These are phyloP conservation scores for Elongisporangium undulatum DNA, from an alignment of 352 stramenopile species.

Conservation along the genomic window DNA sequence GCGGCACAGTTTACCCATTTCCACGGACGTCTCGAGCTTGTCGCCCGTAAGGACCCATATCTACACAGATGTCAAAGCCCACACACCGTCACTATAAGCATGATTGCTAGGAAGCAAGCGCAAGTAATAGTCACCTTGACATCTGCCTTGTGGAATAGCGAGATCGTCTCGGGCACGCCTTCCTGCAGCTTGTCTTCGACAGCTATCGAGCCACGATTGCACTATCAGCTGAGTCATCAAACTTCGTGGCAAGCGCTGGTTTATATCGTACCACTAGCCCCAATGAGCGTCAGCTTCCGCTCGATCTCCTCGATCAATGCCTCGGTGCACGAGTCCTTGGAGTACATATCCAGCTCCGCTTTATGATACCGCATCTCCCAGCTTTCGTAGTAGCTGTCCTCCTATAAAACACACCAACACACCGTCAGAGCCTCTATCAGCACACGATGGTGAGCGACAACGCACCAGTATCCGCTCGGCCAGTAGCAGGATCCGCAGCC, in stretches of 20 bases:
- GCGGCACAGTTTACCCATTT: conserved; percentile 94
- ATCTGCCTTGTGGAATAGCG: conserved; percentile 83
- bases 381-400: conserved; percentile 56
- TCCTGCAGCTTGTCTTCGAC: conserved; percentile 98
- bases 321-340: conserved; percentile 58
- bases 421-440: background rate
- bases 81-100: too few species aligned
- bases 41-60: conserved; percentile 95
- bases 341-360: conserved; percentile 65
- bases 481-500: conserved; percentile 84
- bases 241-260: background rate
- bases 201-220: conserved; percentile 29
- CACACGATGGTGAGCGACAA: conserved; percentile 4
- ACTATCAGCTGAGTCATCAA: background rate
- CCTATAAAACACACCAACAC: conserved; percentile 16
- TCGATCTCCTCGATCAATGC: conserved; percentile 78
- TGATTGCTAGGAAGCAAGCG: too few species aligned
- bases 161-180: conserved; percentile 93
- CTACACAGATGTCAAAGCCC: conserved; percentile 19
- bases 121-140: too few species aligned
- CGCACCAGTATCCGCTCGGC: conserved; percentile 67
- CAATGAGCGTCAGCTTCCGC: conserved; percentile 74
- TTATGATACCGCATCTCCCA: conserved; percentile 69
- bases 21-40: conserved; percentile 98
- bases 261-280: conserved; percentile 60